Evolutionary conservation across 1,284 basidiomycete genomes (phyloP), one percentile per base, ranked within the genome.

Genomic region (Peniophora sp.): DNA sequence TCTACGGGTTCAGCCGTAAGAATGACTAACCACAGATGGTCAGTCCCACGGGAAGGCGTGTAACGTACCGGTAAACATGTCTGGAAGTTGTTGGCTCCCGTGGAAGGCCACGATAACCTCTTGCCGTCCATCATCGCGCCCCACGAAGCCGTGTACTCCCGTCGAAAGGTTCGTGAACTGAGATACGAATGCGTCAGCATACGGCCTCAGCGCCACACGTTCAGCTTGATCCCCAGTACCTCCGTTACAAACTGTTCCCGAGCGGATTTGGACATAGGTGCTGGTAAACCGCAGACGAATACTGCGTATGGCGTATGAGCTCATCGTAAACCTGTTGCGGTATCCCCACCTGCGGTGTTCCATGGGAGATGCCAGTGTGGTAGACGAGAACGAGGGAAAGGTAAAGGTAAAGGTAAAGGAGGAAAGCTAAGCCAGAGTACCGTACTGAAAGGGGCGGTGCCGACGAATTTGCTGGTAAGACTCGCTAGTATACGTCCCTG

Each of bases 31-130:
- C 17, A 27, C 46, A 10, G 10, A 36, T 10, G 54, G 43, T 24
- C 51, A 60, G 18, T 53, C 17, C 24, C 14, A 48, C 39, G 46
- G 18, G 15, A 36, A 48, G 22, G 11, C 5, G 24, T 47, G 24
- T 18, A 15, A 52, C 62, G 47, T 39, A 74, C 75, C 58, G 3
- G 51, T 54, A 34, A 59, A 10, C 27, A 57, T 47, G 52, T 60
- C 52, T 17, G 24, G 24, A 22, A 55, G 46, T 24, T 58, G 50
- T 24, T 51, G 48, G 24, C 74, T 77, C 58, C 76, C 76, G 14
- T 74, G 68, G 36, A 77, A 60, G 22, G 72, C 71, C 39, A 79
- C 63, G 22, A 79, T 57, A 12, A 78, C 62, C 54, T 79, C 75
- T 47, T 68, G 68, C 12, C 69, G 62, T 3, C 58, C 43, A 24